Evolutionary conservation across 1,139 yeast species (phyloP), one percentile per base, ranked within the genome.

Genomic region (Magnusiomyces paraingens): DNA sequence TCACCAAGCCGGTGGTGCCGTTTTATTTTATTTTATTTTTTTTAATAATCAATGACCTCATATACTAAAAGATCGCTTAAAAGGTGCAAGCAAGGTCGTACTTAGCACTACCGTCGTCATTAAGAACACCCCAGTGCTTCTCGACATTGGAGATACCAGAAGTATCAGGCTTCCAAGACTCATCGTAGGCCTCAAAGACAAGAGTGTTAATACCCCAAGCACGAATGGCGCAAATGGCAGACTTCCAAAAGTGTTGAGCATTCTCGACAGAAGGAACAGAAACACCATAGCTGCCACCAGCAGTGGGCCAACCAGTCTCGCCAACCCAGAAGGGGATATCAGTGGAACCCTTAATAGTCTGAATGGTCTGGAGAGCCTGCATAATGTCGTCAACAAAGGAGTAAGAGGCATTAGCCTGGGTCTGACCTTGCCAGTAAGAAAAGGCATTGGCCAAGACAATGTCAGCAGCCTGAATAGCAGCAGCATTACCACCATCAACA

Each of bases 361-460:
- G 96, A 67, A 91, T 81, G 58, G 79, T 77, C 77, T 87, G 95
- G 71, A 91, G 76, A 60, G 96, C 96, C 78, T 90, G 96, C 95
- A 88, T 88, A 72, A 90, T 87, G 72, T 90, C 97, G 69, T 90
- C 96, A 62, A 89, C 81, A 84, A 90, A 90, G 4, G 96, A 87
- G 78, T 81, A 86, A 22, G 95, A 82, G 43, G 96, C 81, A 69
- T 88, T 89, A 56, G 73, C 68, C 78, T 78, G 79, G 63, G 91
- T 80, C 76, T 88, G 96, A 47, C 97, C 97, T 77, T 93, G 97
- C 98, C 98, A 93, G 84, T 89, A 91, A 18, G 97, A 86, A 79
- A 91, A 93, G 53, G 96, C 97, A 70, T 93, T 91, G 66, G 95
- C 94, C 70, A 84, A 85, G 59, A 90, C 82, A 64, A 88, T 75